Evolutionary conservation across 495 filamentous ascomycete genomes (phyloP).

Genomic region (Tuber brumale): DNA sequence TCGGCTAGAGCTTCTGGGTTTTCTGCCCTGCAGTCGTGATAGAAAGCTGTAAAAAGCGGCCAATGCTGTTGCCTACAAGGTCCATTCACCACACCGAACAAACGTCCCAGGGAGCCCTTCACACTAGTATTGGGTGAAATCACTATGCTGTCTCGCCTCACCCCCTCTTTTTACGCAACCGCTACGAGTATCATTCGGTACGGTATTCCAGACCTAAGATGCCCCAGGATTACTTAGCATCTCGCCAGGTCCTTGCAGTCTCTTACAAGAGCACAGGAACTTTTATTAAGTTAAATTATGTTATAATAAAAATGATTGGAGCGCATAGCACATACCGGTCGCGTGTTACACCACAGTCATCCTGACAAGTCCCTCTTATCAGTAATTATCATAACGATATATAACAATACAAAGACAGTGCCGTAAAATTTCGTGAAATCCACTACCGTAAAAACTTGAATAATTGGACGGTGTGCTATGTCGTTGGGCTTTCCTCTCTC

Average conservation of each 20-base stretch:
- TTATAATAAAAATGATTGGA: background rate
- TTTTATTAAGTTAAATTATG: background rate
- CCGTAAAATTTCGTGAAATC: no score
- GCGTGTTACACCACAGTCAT: background rate
- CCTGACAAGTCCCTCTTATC: background rate
- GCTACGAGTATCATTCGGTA: background rate
- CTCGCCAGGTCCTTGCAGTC: background rate
- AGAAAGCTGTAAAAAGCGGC: background rate
- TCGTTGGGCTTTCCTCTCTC: no score
- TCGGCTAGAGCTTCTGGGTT: background rate
- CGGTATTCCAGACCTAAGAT: background rate
- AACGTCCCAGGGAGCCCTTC: background rate
- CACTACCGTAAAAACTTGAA: no score
- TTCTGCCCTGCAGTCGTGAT: background rate
- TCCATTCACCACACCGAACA: background rate
- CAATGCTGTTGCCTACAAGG: background rate
- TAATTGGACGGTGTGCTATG: no score
- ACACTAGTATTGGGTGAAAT: background rate
- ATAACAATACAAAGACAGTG: no score
- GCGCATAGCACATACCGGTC: background rate
- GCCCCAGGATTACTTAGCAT: background rate
- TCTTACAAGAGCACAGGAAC: background rate
- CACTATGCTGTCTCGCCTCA: background rate
- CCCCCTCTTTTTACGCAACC: background rate
- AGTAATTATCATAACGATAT: background rate